Evolutionary conservation across 1,139 yeast species (phyloP), one percentile per base, ranked within the genome.

Genomic region (Debaryomycetaceae sp.): DNA sequence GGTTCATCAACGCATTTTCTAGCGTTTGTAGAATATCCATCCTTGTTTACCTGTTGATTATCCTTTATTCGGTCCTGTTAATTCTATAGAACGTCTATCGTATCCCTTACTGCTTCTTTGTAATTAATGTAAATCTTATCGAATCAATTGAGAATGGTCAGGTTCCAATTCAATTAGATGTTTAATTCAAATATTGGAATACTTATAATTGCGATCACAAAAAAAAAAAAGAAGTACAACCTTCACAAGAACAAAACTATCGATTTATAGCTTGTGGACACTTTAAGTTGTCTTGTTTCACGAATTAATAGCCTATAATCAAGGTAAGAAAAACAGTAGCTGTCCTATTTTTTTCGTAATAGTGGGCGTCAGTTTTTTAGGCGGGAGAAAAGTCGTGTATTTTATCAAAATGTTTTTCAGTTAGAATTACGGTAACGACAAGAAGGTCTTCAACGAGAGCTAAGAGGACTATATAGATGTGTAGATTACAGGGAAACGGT

Each of bases 1-100:
- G 77, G 54, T 73, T 76, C 52, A 83, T 67, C 58, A 86, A 78
- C 45, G 96, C 95, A 57, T 83, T 83, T 61, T 87, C 94, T 57
- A 88, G 78, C 45, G 85, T 71, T 53, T 77, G 76, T 49, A 83
- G 81, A 58, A 87, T 81, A 64, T 87, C 88, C 83, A 81, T 81
- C 17, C 34, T 37, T 3, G 15, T 19, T 30, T 28, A 9, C n/a
- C 32, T n/a, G 15, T 30, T 30, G 17, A n/a, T n/a, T n/a, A n/a
- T n/a, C n/a, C n/a, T n/a, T n/a, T n/a, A n/a, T n/a, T n/a, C n/a
- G n/a, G n/a, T n/a, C n/a, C n/a, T n/a, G n/a, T n/a, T n/a, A n/a
- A n/a, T n/a, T n/a, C n/a, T n/a, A n/a, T n/a, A n/a, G n/a, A n/a
- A n/a, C n/a, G 8, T 9, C 7, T 9, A 9, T n/a, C 13, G 4